Evolutionary conservation across 108 stramenopile species (phyloP).

Genomic region (Skeletonema grethae): DNA sequence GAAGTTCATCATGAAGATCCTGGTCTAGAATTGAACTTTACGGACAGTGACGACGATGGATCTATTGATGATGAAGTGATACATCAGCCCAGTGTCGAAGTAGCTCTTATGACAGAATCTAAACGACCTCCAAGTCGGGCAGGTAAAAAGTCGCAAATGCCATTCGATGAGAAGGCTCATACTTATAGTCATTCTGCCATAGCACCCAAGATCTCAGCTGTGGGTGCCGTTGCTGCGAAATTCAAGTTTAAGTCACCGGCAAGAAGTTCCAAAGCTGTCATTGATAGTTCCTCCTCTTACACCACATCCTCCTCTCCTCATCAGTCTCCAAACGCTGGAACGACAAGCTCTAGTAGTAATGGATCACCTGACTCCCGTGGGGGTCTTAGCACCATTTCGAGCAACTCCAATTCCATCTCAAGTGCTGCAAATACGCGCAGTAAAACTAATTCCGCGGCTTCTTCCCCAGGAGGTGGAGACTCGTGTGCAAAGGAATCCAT

Average conservation of each 20-base stretch:
- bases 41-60: background rate
- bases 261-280: conserved; percentile 1
- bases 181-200: background rate
- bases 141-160: background rate
- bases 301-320: background rate
- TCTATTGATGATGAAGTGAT: background rate
- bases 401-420: conserved; percentile 4
- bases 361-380: background rate
- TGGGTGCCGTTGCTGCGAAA: background rate
- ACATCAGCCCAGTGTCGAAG: background rate
- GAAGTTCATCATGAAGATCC: background rate
- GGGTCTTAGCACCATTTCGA: background rate
- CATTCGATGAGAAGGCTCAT: background rate
- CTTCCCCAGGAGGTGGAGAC: conserved; percentile 5
- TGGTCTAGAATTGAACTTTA: background rate
- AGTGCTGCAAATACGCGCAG: background rate
- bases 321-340: background rate
- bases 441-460: background rate
- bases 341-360: background rate
- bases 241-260: background rate
- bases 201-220: background rate
- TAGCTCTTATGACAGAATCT: background rate
- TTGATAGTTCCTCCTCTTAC: background rate
- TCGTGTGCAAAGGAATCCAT: background rate
- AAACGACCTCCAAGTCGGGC: conserved; percentile 6